Evolutionary conservation across 2,329 filamentous ascomycete species (phyloP), one percentile per base, ranked within the genome.

Genomic region (Cordyceps fumosorosea): DNA sequence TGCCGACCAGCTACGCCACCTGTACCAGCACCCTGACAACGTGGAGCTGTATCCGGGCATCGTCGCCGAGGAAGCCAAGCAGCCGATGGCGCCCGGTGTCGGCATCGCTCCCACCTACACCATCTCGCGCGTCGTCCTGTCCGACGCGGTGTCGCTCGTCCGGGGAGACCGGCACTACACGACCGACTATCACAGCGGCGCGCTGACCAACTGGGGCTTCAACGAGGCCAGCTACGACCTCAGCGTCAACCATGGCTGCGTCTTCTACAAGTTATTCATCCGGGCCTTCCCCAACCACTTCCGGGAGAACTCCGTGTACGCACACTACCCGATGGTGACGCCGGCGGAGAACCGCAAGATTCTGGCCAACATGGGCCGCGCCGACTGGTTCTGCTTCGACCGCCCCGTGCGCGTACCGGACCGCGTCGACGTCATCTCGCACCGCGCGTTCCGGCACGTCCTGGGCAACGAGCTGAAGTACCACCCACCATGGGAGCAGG

Each of bases 191-290:
- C 85, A 87, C 66, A 84, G 90, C 0, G 83, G 85, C 10, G 85
- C 86, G 67, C 75, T 96, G 53, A 96, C 91, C 1, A 92, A 91
- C 75, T 96, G 90, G 90, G 91, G 91, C 22, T 93, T 84, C 76
- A 84, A 85, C 60, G 88, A 91, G 70, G 88, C 84, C 3, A 81
- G 89, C 22, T 90, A 88, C 62, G 89, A 96, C 67, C 75, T 87
- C 24, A 84, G 82, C 63, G 75, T 93, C 66, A 89, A 95, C 74
- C 87, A 95, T 70, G 91, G 91, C 53, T 91, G 89, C 67, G 85
- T 92, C 14, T 90, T 93, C 74, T 92, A 93, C 79, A 96, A 95
- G 78, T 81, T 96, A 42, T 88, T 93, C 71, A 78, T 90, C 42
- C 84, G 88, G 5, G 89, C 90, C 0, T 91, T 96, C 79, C 91